Percentiles rank a stretch among this genome's conserved stretches.
Conservation (phyloP, 306 rosid genomes). For the Purshia tridentata region DNA sequence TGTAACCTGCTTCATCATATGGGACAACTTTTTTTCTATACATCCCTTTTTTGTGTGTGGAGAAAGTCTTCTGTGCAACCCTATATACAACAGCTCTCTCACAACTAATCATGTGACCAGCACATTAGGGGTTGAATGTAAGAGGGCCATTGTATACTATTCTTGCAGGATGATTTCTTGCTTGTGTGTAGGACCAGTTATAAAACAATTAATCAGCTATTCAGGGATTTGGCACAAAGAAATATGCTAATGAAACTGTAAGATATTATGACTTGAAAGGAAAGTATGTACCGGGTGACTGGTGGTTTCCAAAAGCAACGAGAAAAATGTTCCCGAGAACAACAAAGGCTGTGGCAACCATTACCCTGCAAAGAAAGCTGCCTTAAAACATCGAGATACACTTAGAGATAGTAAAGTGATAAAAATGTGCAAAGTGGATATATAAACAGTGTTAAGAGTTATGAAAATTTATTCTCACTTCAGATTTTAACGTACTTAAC, state of each 20-base stretch:
- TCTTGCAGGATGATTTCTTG: neutral
- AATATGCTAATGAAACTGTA: conserved; percentile 12
- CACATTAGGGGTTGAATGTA: neutral
- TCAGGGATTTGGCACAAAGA: neutral
- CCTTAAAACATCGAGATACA: conserved; percentile 13
- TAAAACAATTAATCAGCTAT: neutral
- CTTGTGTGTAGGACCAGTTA: neutral
- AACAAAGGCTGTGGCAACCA: conserved; percentile 94
- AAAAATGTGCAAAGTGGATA: neutral
- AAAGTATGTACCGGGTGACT: conserved; percentile 77
- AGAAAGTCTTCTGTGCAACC: neutral
- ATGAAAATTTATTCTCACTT: conserved; percentile 28
- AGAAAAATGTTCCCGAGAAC: conserved; percentile 93
- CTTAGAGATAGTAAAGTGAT: conserved; percentile 13
- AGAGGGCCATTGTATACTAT: neutral
- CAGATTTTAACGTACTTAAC: conserved; percentile 71
- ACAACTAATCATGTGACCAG: neutral
- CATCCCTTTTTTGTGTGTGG: neutral
- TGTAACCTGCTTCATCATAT: conserved; percentile 3
- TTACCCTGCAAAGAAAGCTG: conserved; percentile 56
- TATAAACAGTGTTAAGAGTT: neutral
- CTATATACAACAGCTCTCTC: neutral
- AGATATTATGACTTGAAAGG: conserved; percentile 17
- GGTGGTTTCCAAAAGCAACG: conserved; percentile 98
- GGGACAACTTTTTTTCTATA: neutral